These are phyloP conservation scores for Sesbania bispinosa DNA, from an alignment of 306 rosid genomes.

Conservation along the genomic window DNA sequence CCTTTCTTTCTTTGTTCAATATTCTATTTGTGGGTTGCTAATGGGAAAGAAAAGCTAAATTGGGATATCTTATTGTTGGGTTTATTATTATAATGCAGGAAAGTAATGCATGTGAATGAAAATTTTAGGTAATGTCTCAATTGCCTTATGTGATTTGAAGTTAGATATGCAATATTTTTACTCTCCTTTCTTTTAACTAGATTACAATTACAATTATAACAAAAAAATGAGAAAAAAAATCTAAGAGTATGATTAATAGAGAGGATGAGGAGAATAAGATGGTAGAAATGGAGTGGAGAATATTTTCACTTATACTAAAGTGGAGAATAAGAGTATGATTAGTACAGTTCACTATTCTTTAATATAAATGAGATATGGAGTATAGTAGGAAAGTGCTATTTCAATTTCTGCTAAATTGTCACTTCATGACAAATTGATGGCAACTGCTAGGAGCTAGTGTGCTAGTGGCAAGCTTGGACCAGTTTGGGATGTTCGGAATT, in stretches of 20 bases:
- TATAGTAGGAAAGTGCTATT: background rate
- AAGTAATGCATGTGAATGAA: constrained; percentile 83
- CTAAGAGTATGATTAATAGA: background rate
- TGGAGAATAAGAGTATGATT: too few relatives aligned
- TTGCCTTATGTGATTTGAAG: background rate
- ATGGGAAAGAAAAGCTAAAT: background rate
- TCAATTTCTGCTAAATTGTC: background rate
- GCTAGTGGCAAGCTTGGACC: too few relatives aligned
- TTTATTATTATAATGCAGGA: constrained; percentile 44
- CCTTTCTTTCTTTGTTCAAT: background rate
- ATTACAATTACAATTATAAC: background rate
- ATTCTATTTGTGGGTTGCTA: background rate
- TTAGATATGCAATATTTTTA: background rate
- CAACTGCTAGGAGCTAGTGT: too few relatives aligned
- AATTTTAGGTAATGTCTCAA: constrained; percentile 70
- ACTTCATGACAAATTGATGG: constrained; percentile 10
- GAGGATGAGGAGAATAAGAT: background rate
- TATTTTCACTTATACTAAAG: background rate
- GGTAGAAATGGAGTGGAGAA: background rate
- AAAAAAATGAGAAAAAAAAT: too few relatives aligned
- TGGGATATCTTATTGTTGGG: background rate
- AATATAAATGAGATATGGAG: background rate
- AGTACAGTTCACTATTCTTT: background rate
- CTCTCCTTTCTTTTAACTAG: background rate
- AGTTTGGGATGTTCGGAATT: too few relatives aligned